Percentiles rank a stretch among this genome's conserved stretches.
These are phyloP conservation scores for Cornus controversa DNA, from an alignment of 148 eudicot species.

Conservation along the genomic window DNA sequence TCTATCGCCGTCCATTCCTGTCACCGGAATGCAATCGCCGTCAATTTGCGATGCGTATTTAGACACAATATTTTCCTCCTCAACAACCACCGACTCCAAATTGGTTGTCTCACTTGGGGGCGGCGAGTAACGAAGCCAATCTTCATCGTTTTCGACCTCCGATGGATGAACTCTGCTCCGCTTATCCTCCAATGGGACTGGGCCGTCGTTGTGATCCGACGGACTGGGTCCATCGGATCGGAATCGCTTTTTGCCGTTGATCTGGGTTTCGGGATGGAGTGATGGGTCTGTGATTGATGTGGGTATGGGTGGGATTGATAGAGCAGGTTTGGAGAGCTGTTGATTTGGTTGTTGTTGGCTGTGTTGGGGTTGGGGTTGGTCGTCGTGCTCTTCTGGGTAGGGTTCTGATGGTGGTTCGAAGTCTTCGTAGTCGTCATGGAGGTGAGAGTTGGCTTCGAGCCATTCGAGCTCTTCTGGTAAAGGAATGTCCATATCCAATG, in stretches of 20 bases:
- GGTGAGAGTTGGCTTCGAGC: conserved; percentile 71
- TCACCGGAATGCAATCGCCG: conserved; percentile 81
- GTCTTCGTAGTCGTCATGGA: conserved; percentile 40
- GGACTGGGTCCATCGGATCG: conserved; percentile 29
- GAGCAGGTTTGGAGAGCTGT: conserved; percentile 18
- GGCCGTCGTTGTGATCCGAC: not conserved
- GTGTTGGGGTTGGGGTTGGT: conserved; percentile 14
- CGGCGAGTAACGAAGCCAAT: conserved; percentile 32
- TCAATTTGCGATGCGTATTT: conserved; percentile 71
- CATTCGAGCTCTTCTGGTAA: conserved; percentile 78
- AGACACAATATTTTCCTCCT: conserved; percentile 44
- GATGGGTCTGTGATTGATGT: conserved; percentile 9
- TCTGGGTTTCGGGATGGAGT: not conserved
- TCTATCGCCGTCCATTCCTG: conserved; percentile 74
- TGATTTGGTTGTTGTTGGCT: conserved; percentile 6
- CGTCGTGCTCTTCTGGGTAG: conserved; percentile 12
- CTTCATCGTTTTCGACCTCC: conserved; percentile 25
- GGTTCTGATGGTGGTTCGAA: conserved; percentile 12
- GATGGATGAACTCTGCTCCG: conserved; percentile 25
- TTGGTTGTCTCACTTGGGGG: conserved; percentile 2
- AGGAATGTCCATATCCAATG: conserved; percentile 53
- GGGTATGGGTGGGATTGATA: conserved; percentile 20
- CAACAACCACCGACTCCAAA: conserved; percentile 13
- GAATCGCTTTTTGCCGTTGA: conserved; percentile 42
- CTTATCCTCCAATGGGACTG: conserved; percentile 9